A percentile compares a stretch with the other conserved stretches of the same genome.
phyloP scores from a whole-genome alignment of 2,329 filamentous ascomycete species.

The Zymoseptoria tritici region DNA sequence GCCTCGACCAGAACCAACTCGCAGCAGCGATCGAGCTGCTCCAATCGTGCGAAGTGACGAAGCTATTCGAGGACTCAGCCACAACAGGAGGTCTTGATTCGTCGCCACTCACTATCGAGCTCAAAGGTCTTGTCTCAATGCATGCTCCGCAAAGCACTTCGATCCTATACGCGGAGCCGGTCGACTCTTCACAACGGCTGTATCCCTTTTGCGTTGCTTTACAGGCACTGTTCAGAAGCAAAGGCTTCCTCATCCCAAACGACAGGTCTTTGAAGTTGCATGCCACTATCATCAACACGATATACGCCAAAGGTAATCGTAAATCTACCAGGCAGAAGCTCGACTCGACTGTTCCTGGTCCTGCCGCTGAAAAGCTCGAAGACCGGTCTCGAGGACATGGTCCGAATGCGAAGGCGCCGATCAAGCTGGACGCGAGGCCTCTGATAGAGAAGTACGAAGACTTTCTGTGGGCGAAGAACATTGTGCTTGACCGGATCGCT shows the following conservation, averaged over 20 bases:
- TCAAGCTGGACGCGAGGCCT: slow-evolving; percentile 36
- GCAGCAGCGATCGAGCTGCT: slow-evolving; percentile 39
- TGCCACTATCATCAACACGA: slow-evolving; percentile 78
- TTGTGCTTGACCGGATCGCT: slow-evolving; percentile 62
- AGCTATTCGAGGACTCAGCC: slow-evolving; percentile 10
- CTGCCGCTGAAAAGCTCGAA: slow-evolving; percentile 7
- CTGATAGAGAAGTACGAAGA: slow-evolving; percentile 51
- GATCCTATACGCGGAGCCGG: slow-evolving; percentile 58
- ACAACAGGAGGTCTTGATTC: not conserved
- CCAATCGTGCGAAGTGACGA: slow-evolving; percentile 18
- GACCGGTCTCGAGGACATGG: slow-evolving; percentile 25
- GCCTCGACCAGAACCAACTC: slow-evolving; percentile 50
- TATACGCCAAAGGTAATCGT: slow-evolving; percentile 54
- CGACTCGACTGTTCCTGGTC: not conserved
- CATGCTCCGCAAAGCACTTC: slow-evolving; percentile 50
- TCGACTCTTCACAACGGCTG: slow-evolving; percentile 47
- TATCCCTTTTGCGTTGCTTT: slow-evolving; percentile 52
- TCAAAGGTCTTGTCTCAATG: slow-evolving; percentile 53
- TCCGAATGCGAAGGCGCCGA: slow-evolving; percentile 28
- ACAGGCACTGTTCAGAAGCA: slow-evolving; percentile 46
- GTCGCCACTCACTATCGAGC: slow-evolving; percentile 27
- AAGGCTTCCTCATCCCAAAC: slow-evolving; percentile 52
- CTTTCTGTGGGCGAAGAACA: slow-evolving; percentile 62
- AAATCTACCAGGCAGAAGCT: not conserved
- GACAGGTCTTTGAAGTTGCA: slow-evolving; percentile 64